These are phyloP conservation scores for Candida quercuum DNA, from an alignment of 805 yeast genomes.

Conservation along the genomic window DNA sequence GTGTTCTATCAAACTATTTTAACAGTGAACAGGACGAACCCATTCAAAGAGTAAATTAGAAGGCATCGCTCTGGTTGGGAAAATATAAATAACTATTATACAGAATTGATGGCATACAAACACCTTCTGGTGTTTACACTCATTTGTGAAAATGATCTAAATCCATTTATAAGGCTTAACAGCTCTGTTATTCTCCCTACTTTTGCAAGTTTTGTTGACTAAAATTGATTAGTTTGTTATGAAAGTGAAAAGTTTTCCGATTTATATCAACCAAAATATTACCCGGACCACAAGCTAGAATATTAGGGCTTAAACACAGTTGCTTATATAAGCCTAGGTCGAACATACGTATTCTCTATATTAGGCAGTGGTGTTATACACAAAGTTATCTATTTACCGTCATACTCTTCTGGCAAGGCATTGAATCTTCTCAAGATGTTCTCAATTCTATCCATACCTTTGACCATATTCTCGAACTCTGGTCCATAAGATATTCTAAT, in stretches of 20 bases:
- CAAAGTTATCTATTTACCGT: not conserved
- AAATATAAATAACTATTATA: not conserved
- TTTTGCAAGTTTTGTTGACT: not conserved
- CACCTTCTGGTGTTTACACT: not conserved
- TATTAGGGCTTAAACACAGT: too few relatives aligned
- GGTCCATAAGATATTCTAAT: constrained; percentile 60
- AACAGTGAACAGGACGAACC: constrained; percentile 28
- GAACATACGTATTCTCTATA: not conserved
- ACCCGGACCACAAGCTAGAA: too few relatives aligned
- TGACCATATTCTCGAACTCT: constrained; percentile 41
- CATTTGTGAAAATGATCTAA: too few relatives aligned
- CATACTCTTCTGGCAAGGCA: constrained; percentile 32
- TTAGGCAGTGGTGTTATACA: too few relatives aligned
- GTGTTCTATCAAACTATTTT: constrained; percentile 24
- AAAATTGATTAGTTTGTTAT: not conserved
- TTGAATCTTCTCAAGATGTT: constrained; percentile 37
- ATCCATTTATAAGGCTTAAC: not conserved
- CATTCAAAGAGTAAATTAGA: constrained; percentile 23
- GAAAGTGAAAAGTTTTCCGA: not conserved
- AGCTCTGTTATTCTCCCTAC: not conserved
- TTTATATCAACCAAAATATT: too few relatives aligned
- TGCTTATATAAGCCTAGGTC: too few relatives aligned
- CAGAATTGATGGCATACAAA: not conserved
- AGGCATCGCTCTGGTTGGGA: constrained; percentile 20
- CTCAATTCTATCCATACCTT: constrained; percentile 60